Base-by-base conservation (phyloP, 164 flowering plant genomes). In the Kingdonia uniflora region DNA sequence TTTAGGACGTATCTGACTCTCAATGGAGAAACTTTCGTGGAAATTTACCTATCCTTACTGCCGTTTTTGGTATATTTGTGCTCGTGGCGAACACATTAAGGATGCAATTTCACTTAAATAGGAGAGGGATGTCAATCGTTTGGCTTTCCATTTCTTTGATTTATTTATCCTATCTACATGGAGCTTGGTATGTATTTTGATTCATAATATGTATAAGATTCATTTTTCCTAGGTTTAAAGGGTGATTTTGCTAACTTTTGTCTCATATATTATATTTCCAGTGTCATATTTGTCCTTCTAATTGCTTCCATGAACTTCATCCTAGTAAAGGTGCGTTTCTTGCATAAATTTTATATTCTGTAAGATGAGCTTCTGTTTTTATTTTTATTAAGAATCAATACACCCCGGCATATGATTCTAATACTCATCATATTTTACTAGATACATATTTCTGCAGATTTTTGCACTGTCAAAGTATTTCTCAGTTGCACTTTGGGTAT, bases 11-110 rank as follows among this genome's bases (percentile, higher is more conserved):
- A 29, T 84, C 97, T 24, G 99, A 92, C 78, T 77, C 86, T 2
- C 99, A 92, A 58, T 92, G 99, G 97, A 79, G 95, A 65, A 92
- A 84, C 56, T 88, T 88, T 40, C 96, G 99, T 24, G 81, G 74
- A 46, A 92, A 88, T 62, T 67, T 92, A 45, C 80, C 80, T 10
- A 55, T 86, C 63, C 87, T 92, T 49, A 74, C 86, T 0, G 11
- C 65, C 51, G 95, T 92, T 20, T 78, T 92, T 57, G 84, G 71
- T 16, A 46, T 71, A 17, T 86, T 86, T 55, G 60, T 81, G 19
- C n/a, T 74, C 61, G 54, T 81, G 38, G 89, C 91, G 42, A 71
- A 69, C 66, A 35, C 42, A 2, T 55, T 69, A 49, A 77, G 85
- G 68, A 25, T 68, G n/a, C 33, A 6, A 10, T 80, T 59, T 60